These are phyloP conservation scores for Silene noctiflora DNA, from an alignment of 179 eudicot genomes.

Conservation along the genomic window DNA sequence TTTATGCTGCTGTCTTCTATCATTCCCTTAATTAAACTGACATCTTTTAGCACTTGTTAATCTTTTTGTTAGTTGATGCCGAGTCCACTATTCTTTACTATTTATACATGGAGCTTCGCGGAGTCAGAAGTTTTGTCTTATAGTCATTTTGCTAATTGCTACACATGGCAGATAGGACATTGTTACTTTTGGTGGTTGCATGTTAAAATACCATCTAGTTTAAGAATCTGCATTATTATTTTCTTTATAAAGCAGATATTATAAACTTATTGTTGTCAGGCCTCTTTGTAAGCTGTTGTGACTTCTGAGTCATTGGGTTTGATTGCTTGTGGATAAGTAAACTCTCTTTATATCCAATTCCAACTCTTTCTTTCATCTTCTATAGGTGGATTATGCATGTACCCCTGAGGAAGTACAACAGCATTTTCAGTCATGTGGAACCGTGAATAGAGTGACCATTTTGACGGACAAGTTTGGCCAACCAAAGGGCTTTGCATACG, in stretches of 20 bases:
- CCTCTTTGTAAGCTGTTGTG: background rate
- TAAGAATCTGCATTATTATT: background rate
- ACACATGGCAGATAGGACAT: background rate
- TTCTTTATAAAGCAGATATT: background rate
- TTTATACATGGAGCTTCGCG: background rate
- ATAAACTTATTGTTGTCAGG: background rate
- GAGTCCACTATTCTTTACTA: background rate
- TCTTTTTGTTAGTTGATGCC: background rate
- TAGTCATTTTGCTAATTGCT: background rate
- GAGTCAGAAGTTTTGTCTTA: background rate
- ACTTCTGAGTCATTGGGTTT: background rate
- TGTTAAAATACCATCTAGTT: background rate
- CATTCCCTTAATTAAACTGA: background rate
- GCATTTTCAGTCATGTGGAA: constrained; percentile 80
- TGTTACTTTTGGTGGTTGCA: background rate
- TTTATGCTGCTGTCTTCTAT: background rate
- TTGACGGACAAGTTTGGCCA: constrained; percentile 70
- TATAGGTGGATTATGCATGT: constrained; percentile 74
- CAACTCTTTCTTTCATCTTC: constrained; percentile 6
- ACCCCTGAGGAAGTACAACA: constrained; percentile 81
- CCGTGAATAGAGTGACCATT: constrained; percentile 69
- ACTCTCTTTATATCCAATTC: background rate
- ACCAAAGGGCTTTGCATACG: constrained; percentile 76
- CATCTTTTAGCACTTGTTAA: background rate
- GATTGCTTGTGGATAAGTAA: background rate